Conservation (phyloP, 2,329 filamentous ascomycete genomes). For the Hypoxylon sp. region DNA sequence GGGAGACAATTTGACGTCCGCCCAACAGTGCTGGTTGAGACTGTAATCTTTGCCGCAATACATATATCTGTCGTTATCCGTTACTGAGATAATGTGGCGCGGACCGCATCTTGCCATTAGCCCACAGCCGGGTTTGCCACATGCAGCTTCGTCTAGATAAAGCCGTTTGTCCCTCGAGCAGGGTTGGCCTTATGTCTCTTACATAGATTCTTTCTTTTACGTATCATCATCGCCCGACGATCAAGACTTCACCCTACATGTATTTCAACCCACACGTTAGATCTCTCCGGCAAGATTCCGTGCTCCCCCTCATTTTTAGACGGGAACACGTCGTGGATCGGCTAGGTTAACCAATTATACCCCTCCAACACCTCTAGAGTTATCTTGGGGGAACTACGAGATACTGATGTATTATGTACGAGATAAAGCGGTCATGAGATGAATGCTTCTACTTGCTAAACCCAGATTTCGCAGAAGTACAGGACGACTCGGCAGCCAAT, state of each 20-base stretch:
- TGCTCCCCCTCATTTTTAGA: slow-evolving; percentile 29
- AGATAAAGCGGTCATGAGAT: slow-evolving; percentile 12
- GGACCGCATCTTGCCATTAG: slow-evolving; percentile 11
- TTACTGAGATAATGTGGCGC: slow-evolving; percentile 10
- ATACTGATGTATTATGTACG: slow-evolving; percentile 28
- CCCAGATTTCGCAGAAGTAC: slow-evolving; percentile 16
- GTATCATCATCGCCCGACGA: slow-evolving; percentile 7
- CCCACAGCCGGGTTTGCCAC: neutral
- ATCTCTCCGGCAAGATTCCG: slow-evolving; percentile 34
- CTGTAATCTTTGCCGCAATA: neutral
- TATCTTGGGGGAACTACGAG: slow-evolving; percentile 14
- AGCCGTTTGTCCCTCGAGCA: slow-evolving; percentile 1
- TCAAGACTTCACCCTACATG: slow-evolving; percentile 18
- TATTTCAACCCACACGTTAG: too few relatives aligned
- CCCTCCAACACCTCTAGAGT: slow-evolving; percentile 8
- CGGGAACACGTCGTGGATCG: slow-evolving; percentile 20
- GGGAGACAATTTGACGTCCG: slow-evolving; percentile 35
- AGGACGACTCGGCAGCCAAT: slow-evolving; percentile 33
- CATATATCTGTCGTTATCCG: slow-evolving; percentile 8
- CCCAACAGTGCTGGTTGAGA: slow-evolving; percentile 18
- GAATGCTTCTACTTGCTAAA: slow-evolving; percentile 7
- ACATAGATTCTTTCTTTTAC: neutral
- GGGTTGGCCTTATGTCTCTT: neutral
- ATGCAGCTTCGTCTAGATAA: slow-evolving; percentile 2
- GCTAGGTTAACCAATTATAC: slow-evolving; percentile 26